Evolutionary conservation across 2,329 filamentous ascomycete species (phyloP), one percentile per base, ranked within the genome.

Genomic region (Bipolaris cookei): DNA sequence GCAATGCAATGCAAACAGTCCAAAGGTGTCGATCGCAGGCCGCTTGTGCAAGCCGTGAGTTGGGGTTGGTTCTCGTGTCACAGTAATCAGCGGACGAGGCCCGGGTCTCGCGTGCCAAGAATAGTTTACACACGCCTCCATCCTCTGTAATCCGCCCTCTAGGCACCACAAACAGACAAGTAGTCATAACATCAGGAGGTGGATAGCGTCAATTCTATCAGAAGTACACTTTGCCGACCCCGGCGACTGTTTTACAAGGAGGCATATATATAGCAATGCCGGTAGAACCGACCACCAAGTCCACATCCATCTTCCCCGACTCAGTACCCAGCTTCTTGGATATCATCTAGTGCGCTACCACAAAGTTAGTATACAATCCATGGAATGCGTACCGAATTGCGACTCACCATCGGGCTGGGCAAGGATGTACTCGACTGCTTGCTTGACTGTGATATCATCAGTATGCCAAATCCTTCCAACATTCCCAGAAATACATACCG

Each of bases 381-480:
- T 37, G 28, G 5, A 13, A 18, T 46, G 25, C 6, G 54, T 25
- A 64, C 59, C 86, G 4, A 35, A 16, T 34, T 44, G 32, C 28
- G 14, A 42, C 88, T 85, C 86, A 85, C 92, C 93, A 80, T 97
- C 92, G 74, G 93, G 93, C 84, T 97, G 92, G 80, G 86, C 88
- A 76, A 92, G 79, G 82, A 97, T 97, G 84, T 97, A 97, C 78
- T 93, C 88, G 67, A 97, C 91, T 69, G 93, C 93, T 85, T 97
- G 90, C 80, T 95, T 90, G 72, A 97, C 93, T 97, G 73, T 59
- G 55, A 56, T 43, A 55, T 56, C 44, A 67, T 81, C 64, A 81
- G 77, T 62, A 42, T 45, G 32, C 25, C 34, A n/a, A 30, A 41
- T 14, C 11, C 14, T 37, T n/a, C 16, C 11, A 38, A 6, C n/a